Conservation (phyloP, 306 rosid genomes). For the Amphicarpaea edgeworthii region DNA sequence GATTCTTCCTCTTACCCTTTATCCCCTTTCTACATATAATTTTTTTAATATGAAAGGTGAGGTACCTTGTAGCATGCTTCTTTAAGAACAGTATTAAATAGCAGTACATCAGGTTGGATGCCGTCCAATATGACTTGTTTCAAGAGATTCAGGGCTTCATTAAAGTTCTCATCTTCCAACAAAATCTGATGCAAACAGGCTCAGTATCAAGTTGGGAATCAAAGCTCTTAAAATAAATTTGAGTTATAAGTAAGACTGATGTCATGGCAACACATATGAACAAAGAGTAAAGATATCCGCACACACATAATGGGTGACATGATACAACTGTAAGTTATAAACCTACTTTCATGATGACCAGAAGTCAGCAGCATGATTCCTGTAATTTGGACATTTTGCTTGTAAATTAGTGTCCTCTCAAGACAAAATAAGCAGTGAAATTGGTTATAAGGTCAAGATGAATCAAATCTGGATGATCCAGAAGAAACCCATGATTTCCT, state of each 20-base stretch:
- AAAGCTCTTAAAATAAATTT: conserved; percentile 11
- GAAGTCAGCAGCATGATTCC: conserved; percentile 18
- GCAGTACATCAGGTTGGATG: conserved; percentile 59
- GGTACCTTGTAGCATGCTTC: conserved; percentile 72
- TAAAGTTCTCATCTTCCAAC: conserved; percentile 59
- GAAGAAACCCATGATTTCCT: conserved; percentile 4
- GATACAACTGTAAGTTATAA: conserved; percentile 30
- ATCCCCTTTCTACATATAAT: conserved; percentile 14
- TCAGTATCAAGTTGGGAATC: conserved; percentile 39
- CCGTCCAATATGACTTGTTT: conserved; percentile 70
- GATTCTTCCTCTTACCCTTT: conserved; percentile 33
- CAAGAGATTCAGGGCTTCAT: conserved; percentile 71
- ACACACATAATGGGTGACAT: conserved; percentile 10
- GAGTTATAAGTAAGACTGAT: not conserved
- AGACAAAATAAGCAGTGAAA: conserved; percentile 23
- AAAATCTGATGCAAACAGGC: conserved; percentile 67
- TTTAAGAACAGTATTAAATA: conserved; percentile 70
- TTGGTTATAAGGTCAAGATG: not conserved
- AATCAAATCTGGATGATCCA: conserved; percentile 16
- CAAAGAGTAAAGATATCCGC: not conserved
- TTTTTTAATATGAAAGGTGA: conserved; percentile 24
- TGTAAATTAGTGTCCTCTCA: conserved; percentile 14
- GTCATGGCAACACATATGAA: conserved; percentile 21
- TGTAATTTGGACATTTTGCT: not conserved
- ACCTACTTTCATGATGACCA: conserved; percentile 25